phyloP scores from a whole-genome alignment of 2,329 filamentous ascomycete species.

The Beauveria medogensis region DNA sequence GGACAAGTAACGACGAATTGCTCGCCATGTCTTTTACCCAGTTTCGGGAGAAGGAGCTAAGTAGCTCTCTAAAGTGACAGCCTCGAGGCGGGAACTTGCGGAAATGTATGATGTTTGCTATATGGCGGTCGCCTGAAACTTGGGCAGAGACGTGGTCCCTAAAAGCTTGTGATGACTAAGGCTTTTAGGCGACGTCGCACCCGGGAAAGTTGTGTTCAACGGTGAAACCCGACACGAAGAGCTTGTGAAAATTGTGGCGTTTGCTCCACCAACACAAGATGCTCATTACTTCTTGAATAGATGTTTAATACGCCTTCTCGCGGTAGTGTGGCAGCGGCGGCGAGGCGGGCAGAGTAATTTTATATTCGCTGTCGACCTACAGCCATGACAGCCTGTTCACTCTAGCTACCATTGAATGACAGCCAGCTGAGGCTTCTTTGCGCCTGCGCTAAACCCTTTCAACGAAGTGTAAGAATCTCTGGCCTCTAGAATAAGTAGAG shows the following conservation, averaged over 20 bases:
- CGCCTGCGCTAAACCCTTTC: no score
- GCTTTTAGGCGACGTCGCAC: not conserved
- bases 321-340: not conserved
- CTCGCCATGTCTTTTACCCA: conserved; percentile 13
- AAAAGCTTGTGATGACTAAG: conserved; percentile 3
- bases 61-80: not conserved
- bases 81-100: not conserved
- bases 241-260: no score
- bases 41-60: not conserved
- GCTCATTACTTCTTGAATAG: not conserved
- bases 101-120: not conserved
- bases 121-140: not conserved
- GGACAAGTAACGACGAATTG: conserved; percentile 16
- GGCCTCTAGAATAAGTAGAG: no score
- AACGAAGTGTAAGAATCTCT: no score
- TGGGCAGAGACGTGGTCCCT: conserved; percentile 3
- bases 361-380: not conserved
- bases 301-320: not conserved
- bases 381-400: no score
- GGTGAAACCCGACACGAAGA: not conserved
- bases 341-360: not conserved
- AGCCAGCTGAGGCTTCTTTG: not conserved
- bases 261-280: no score
- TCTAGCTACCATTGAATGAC: not conserved
- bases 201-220: not conserved